Conservation (phyloP, 2,329 filamentous ascomycete species). For the Elsinoe ampelina region DNA sequence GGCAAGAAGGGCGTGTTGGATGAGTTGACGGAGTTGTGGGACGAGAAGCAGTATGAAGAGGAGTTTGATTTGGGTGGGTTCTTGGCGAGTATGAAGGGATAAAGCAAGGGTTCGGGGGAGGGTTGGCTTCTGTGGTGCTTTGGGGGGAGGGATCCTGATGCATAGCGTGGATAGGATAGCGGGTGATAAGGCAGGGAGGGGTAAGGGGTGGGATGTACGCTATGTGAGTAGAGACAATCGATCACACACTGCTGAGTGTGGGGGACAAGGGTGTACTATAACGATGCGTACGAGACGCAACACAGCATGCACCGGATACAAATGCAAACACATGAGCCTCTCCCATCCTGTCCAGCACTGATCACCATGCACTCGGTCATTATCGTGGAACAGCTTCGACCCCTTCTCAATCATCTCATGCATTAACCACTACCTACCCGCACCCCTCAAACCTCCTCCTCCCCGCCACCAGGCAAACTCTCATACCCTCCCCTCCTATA, state of each 20-base stretch:
- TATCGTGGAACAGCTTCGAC: too few relatives aligned
- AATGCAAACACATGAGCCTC: too few relatives aligned
- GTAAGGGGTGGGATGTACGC: background rate
- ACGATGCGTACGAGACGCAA: too few relatives aligned
- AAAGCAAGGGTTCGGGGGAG: background rate
- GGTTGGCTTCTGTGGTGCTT: too few relatives aligned
- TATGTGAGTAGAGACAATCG: background rate
- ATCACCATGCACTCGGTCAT: too few relatives aligned
- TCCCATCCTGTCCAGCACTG: too few relatives aligned
- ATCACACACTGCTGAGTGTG: too few relatives aligned
- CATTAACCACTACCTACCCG: background rate
- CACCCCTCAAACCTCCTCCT: slow-evolving; percentile 23
- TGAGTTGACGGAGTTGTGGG: slow-evolving; percentile 91
- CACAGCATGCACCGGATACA: too few relatives aligned
- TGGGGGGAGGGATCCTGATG: background rate
- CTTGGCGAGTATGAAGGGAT: slow-evolving; percentile 74
- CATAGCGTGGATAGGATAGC: too few relatives aligned
- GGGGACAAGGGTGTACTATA: too few relatives aligned
- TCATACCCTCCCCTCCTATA: slow-evolving; percentile 49
- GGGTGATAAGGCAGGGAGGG: too few relatives aligned
- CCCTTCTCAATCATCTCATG: background rate
- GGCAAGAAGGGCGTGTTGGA: slow-evolving; percentile 96
- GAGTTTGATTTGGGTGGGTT: slow-evolving; percentile 95
- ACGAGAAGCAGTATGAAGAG: slow-evolving; percentile 95
- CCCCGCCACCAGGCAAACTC: slow-evolving; percentile 47